These are phyloP conservation scores for Pleurotus salmoneostramineus DNA, from an alignment of 768 basidiomycete species.

Conservation along the genomic window DNA sequence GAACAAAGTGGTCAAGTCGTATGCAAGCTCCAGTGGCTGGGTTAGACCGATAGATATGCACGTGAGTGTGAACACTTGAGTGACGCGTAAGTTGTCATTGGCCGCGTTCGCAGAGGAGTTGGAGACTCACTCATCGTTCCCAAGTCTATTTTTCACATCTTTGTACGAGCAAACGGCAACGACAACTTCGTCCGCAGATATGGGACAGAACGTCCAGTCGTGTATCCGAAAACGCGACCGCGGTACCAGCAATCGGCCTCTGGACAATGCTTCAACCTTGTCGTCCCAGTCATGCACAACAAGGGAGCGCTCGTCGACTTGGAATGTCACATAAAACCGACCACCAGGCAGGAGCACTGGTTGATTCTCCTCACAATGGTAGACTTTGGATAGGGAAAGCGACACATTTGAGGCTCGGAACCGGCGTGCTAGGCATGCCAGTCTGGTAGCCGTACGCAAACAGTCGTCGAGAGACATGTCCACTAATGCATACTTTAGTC, in stretches of 20 bases:
- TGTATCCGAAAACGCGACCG: neutral
- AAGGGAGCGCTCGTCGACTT: neutral
- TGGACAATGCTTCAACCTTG: too few relatives aligned
- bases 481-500: neutral
- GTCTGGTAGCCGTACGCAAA: neutral
- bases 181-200: neutral
- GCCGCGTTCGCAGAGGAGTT: neutral
- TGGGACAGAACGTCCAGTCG: neutral
- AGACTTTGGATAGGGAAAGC: neutral
- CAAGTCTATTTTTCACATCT: neutral
- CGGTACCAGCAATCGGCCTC: neutral
- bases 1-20: neutral
- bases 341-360: conserved; percentile 1
- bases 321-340: neutral
- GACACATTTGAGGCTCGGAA: neutral
- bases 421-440: neutral
- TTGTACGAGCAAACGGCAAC: neutral
- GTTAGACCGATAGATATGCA: neutral
- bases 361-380: neutral
- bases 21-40: neutral
- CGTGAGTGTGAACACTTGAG: neutral
- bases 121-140: too few relatives aligned
- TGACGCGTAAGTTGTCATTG: too few relatives aligned
- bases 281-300: neutral
- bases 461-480: neutral